These are phyloP conservation scores for Angomonas desouzai DNA, from an alignment of 208 protist genomes.

Conservation along the genomic window DNA sequence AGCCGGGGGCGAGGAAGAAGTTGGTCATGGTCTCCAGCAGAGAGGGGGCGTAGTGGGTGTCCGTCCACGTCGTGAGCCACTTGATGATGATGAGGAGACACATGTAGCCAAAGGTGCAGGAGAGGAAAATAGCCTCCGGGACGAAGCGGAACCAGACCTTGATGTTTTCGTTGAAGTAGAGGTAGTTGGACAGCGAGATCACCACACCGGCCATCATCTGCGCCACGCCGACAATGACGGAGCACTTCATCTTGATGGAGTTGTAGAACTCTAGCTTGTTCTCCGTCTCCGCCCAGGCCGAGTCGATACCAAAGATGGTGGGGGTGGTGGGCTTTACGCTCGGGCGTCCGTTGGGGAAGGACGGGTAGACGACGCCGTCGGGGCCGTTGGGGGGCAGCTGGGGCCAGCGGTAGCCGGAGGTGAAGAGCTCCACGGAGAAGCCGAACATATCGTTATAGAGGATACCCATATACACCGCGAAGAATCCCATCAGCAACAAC, in stretches of 20 bases:
- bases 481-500: slow-evolving; percentile 95
- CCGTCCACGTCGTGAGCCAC: slow-evolving; percentile 91
- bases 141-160: slow-evolving; percentile 95
- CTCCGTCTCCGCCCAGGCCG: slow-evolving; percentile 86
- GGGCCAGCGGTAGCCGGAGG: slow-evolving; percentile 49
- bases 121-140: slow-evolving; percentile 96
- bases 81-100: slow-evolving; percentile 97
- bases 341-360: slow-evolving; percentile 31
- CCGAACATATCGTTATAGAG: slow-evolving; percentile 97
- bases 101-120: slow-evolving; percentile 96
- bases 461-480: slow-evolving; percentile 94
- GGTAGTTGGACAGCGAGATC: slow-evolving; percentile 91
- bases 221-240: slow-evolving; percentile 94
- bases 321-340: slow-evolving; percentile 42
- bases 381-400: slow-evolving; percentile 42
- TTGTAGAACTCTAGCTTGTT: slow-evolving; percentile 98
- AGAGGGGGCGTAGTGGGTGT: slow-evolving; percentile 80
- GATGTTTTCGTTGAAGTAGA: slow-evolving; percentile 89
- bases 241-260: slow-evolving; percentile 98
- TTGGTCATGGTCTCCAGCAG: slow-evolving; percentile 92
- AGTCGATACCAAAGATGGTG: slow-evolving; percentile 83
- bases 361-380: slow-evolving; percentile 37
- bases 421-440: slow-evolving; percentile 83
- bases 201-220: slow-evolving; percentile 97
- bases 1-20: slow-evolving; percentile 89